Conservation (phyloP, 2,329 filamentous ascomycete genomes). For the Diaporthe vexans region DNA sequence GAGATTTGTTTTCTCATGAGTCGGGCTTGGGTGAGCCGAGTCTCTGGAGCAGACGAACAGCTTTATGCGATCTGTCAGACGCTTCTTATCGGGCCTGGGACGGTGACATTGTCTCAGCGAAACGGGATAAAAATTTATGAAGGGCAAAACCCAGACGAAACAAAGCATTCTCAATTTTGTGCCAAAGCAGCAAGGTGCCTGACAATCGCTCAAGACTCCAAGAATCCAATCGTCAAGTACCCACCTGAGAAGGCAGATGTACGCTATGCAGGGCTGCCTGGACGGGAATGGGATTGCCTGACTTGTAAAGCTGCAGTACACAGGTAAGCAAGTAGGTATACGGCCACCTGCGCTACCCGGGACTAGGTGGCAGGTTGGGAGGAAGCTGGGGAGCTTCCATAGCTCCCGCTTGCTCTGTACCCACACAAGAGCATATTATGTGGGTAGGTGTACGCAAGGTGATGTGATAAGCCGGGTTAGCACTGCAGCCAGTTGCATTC, state of each 20-base stretch:
- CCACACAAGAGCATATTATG: slow-evolving; percentile 18
- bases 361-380: neutral
- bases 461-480: slow-evolving; percentile 6
- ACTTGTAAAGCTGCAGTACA: neutral
- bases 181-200: neutral
- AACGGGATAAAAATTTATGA: neutral
- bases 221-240: neutral
- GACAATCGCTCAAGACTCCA: too few relatives aligned
- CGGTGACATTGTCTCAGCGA: neutral
- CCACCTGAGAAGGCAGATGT: neutral
- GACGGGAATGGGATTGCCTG: neutral
- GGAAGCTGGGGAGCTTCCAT: neutral
- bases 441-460: slow-evolving; percentile 22
- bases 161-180: neutral
- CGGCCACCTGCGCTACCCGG: neutral
- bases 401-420: neutral
- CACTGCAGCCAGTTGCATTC: slow-evolving; percentile 14
- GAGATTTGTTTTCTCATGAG: neutral
- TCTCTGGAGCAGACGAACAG: neutral
- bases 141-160: neutral
- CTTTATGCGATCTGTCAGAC: neutral
- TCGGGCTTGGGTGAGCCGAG: neutral
- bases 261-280: slow-evolving; percentile 11
- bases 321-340: neutral
- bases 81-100: neutral